Base-by-base conservation (phyloP, 78 protist species). In the Dictyostelium intermedium region DNA sequence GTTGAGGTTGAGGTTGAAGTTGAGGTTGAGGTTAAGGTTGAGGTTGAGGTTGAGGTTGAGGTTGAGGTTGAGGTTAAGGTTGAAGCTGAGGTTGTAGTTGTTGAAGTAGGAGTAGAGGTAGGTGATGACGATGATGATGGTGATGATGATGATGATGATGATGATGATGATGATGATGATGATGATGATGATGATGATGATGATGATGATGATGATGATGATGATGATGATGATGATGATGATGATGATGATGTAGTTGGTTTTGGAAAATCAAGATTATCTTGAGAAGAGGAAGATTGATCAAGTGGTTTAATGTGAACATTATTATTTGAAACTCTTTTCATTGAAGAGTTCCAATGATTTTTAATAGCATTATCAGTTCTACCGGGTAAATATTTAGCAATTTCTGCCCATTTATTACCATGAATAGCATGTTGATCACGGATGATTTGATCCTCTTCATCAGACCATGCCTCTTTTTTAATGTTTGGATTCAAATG, bases 291-390 rank as follows among this genome's bases (percentile, higher is more conserved):
- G 39, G 20, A 32, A 27, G 78, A 72, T 30, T 27, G 79, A 35
- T 35, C 74, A n/a, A 53, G 37, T 35, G 69, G 13, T 74, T 37
- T 30, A 32, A 37, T 14, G 20, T 74, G 81, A 32, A 23, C 14
- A 20, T 34, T 37, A 30, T 27, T 74, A 37, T 74, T 70, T 14
- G 47, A 35, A 3, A 35, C 45, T 60, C 91, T 92, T 47, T 94
- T 92, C 92, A 98, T 76, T 30, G 98, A 92, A 10, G 99, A 98
- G 79, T 98, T 98, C 98, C 98, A 98, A 82, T 89, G 99, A 83
- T 98, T 98, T 82, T 98, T 98, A 74, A 98, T 92, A 1, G 98
- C 98, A 80, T 98, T 98, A 91, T 97, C 99, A 27, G 99, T 92
- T 14, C 99, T 91, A n/a, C 99, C 99, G 1, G 96, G 97, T 7